Evolutionary conservation across 208 protist genomes (phyloP).

Genomic region (Borovskyia barvae): DNA sequence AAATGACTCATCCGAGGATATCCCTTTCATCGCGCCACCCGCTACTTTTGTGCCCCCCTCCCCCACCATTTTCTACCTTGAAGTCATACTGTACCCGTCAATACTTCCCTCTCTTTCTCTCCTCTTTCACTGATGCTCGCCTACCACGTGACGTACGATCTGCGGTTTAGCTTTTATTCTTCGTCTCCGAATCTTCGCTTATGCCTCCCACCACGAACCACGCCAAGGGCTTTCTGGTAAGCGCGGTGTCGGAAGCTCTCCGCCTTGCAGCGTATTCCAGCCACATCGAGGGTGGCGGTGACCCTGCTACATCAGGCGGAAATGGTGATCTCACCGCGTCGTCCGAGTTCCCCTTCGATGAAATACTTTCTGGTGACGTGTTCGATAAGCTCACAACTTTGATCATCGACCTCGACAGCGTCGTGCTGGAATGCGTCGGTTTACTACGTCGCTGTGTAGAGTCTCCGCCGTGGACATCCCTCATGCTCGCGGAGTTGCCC

Average conservation of each 20-base stretch:
- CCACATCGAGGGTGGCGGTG: too few species aligned
- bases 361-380: neutral
- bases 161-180: neutral
- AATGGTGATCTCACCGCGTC: neutral
- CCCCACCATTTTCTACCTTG: too few species aligned
- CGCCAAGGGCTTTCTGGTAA: neutral
- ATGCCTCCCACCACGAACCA: neutral
- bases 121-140: too few species aligned
- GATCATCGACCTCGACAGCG: constrained; percentile 10
- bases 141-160: too few species aligned
- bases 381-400: constrained; percentile 3
- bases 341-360: constrained; percentile 10
- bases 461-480: neutral
- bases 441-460: constrained; percentile 1
- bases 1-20: too few species aligned
- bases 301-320: neutral
- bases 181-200: neutral
- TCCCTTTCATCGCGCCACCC: too few species aligned
- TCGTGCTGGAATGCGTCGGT: constrained; percentile 15
- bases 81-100: too few species aligned
- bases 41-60: too few species aligned
- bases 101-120: too few species aligned
- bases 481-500: too few species aligned
- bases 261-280: neutral
- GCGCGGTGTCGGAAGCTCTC: neutral